Evolutionary conservation across 2,329 filamentous ascomycete genomes (phyloP), one percentile per base, ranked within the genome.

Genomic region (Grosmannia serpens): DNA sequence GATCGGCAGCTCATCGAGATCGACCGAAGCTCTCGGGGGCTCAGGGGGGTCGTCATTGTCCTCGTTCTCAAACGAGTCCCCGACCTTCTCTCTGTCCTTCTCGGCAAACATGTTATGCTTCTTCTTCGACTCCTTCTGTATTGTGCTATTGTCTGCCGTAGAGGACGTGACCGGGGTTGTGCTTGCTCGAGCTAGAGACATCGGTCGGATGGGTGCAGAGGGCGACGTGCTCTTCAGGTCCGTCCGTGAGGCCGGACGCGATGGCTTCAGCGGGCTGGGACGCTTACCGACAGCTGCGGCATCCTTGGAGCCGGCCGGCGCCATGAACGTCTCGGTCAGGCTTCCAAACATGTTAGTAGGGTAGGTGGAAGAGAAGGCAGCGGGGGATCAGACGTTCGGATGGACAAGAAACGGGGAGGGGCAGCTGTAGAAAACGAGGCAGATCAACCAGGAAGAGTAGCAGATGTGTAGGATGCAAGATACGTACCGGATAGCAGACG

Each of bases 1-100:
- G 67, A 96, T 94, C 17, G 94, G 94, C 49, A 99, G 83, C 67
- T 96, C 88, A 66, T 95, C 89, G 62, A 94, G 86, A 59, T 89
- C 86, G 62, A 89, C 81, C 4, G 87, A 84, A 26, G 76, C 73
- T 60, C 81, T 70, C 0, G 75, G 75, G 2, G 71, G 65, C 61
- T 83, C 79, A 6, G 72, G 60, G 29, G 70, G 65, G 24, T 81
- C 76, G 27, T 81, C 77, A 38, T 68, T 69, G 35, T 74, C 71
- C 22, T 71, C 70, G 33, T 71, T 70, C 5, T 82, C 80, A 64
- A 82, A 83, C 8, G 77, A 72, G 65, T 80, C 77, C 17, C 10
- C 66, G 38, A 64, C 59, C 31, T 67, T 64, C 7, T 66, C 65
- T 54, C 61, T 65, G 5, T 66, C 65, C 55, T 61, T 53, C 58